These are phyloP conservation scores for Aspergillus nidulans DNA, from an alignment of 495 filamentous ascomycete genomes.

Conservation along the genomic window DNA sequence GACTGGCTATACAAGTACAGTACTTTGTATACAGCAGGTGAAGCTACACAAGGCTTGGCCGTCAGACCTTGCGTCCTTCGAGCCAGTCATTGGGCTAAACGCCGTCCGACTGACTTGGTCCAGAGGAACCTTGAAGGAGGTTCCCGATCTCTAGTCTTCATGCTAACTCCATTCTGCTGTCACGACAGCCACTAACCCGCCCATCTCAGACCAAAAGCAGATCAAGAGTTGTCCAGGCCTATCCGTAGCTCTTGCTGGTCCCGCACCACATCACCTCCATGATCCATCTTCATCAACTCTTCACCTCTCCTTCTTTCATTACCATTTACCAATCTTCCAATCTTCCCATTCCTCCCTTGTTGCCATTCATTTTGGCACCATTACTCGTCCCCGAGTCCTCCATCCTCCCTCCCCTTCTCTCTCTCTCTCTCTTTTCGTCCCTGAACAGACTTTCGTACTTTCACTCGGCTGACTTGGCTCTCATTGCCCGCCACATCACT, in stretches of 20 bases:
- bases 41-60: constrained; percentile 16
- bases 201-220: constrained; percentile 3
- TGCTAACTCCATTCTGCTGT: background rate
- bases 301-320: constrained; percentile 3
- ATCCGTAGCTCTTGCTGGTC: constrained; percentile 6
- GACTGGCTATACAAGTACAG: background rate
- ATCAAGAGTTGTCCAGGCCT: background rate
- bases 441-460: background rate
- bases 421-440: constrained; percentile 7
- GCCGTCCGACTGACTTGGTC: constrained; percentile 4
- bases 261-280: constrained; percentile 1
- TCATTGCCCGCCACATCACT: constrained; percentile 12
- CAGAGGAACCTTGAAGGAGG: background rate
- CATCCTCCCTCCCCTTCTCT: constrained; percentile 4
- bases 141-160: background rate
- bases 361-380: background rate
- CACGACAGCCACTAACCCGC: background rate
- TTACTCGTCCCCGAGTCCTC: background rate
- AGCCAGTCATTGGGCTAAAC: constrained; percentile 8
- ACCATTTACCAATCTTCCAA: background rate
- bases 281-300: constrained; percentile 11
- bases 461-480: constrained; percentile 6
- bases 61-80: constrained; percentile 16
- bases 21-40: background rate
- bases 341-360: constrained; percentile 1